These are phyloP conservation scores for Epichloe hybrida DNA, from an alignment of 2,329 filamentous ascomycete genomes.

Conservation along the genomic window DNA sequence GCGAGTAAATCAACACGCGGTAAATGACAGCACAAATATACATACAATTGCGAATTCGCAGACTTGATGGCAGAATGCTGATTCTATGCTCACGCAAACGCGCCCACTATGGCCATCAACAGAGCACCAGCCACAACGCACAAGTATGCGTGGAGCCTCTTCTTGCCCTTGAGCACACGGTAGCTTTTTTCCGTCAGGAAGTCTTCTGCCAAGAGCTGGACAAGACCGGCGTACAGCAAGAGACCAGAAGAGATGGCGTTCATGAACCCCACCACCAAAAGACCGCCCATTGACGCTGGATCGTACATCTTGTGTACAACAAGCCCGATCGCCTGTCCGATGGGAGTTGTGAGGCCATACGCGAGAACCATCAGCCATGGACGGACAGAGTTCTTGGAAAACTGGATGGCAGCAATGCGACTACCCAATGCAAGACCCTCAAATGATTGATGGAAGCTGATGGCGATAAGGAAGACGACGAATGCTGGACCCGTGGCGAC, in stretches of 20 bases:
- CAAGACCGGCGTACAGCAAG: slow-evolving; percentile 67
- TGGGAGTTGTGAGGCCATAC: slow-evolving; percentile 63
- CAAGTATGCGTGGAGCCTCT: slow-evolving; percentile 47
- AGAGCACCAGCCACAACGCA: slow-evolving; percentile 50
- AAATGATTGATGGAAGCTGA: slow-evolving; percentile 77
- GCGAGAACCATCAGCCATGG: slow-evolving; percentile 76
- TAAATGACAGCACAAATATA: too few species aligned
- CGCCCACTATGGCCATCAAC: slow-evolving; percentile 59
- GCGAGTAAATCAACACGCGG: too few species aligned
- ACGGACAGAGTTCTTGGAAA: slow-evolving; percentile 56
- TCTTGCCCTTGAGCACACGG: slow-evolving; percentile 47
- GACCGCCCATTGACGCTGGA: slow-evolving; percentile 51
- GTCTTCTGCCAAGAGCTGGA: slow-evolving; percentile 75
- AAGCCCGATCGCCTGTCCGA: slow-evolving; percentile 73
- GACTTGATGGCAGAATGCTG: background rate
- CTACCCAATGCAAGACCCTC: slow-evolving; percentile 77
- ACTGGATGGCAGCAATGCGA: slow-evolving; percentile 72
- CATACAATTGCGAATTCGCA: too few species aligned
- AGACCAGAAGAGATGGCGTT: slow-evolving; percentile 75
- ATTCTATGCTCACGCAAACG: slow-evolving; percentile 43
- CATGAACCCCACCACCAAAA: slow-evolving; percentile 76
- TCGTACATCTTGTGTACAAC: slow-evolving; percentile 69
- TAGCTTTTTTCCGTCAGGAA: slow-evolving; percentile 66
- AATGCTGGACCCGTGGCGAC: slow-evolving; percentile 71
- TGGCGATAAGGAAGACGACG: slow-evolving; percentile 65